Evolutionary conservation across 306 rosid species (phyloP).

Genomic region (Astragalus glycyphyllos): DNA sequence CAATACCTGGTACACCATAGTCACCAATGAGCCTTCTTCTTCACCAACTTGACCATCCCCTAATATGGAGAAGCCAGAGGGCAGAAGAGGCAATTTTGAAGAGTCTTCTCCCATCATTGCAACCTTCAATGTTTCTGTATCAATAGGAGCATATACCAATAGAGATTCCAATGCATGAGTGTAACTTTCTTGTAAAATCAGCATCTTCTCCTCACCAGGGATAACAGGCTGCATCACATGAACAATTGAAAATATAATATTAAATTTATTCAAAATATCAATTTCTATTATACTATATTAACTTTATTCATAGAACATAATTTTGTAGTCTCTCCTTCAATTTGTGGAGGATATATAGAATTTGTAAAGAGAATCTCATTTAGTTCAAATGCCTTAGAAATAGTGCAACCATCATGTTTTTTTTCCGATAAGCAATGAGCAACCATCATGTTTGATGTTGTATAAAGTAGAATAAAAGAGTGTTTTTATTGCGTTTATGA

Average conservation of each 20-base stretch:
- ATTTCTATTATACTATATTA: no score
- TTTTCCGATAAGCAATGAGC: no score
- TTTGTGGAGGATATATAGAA: not conserved
- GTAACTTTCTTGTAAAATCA: constrained; percentile 69
- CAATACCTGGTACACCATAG: constrained; percentile 57
- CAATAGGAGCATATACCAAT: constrained; percentile 62
- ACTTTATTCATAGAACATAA: constrained; percentile 51
- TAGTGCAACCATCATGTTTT: no score
- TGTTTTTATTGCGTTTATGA: no score
- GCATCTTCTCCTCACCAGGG: constrained; percentile 43
- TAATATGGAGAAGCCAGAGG: constrained; percentile 62
- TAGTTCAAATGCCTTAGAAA: no score
- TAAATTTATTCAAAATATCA: no score
- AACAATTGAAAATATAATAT: not conserved
- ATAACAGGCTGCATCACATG: constrained; percentile 57
- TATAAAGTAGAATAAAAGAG: no score
- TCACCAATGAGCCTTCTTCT: constrained; percentile 58
- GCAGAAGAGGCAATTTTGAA: constrained; percentile 53
- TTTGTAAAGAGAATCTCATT: no score
- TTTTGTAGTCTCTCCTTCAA: constrained; percentile 62
- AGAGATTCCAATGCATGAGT: constrained; percentile 52
- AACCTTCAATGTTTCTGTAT: constrained; percentile 35
- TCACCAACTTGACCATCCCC: constrained; percentile 40
- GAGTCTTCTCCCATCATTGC: constrained; percentile 50
- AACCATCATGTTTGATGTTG: no score